A percentile compares a stretch with the other conserved stretches of the same genome.
phyloP scores from a whole-genome alignment of 2,329 filamentous ascomycete genomes.

The Diaporthe batatas region DNA sequence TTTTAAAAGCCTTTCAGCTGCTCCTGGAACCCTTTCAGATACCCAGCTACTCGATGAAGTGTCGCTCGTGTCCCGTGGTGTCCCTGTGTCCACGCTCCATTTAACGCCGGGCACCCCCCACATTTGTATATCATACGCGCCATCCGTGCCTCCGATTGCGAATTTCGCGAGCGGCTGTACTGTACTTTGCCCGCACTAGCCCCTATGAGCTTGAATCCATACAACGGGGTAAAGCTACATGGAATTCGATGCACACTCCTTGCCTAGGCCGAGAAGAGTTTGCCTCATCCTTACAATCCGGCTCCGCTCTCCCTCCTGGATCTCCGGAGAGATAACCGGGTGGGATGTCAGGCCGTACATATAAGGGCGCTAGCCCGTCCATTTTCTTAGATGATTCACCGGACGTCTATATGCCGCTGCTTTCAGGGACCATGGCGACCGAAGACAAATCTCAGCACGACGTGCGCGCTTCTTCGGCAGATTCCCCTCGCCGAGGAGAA shows the following conservation, averaged over 20 bases:
- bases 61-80: not conserved
- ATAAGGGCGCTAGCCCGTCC: constrained; percentile 21
- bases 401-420: constrained; percentile 34
- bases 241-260: constrained; percentile 24
- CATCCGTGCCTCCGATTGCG: constrained; percentile 34
- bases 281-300: constrained; percentile 28
- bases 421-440: constrained; percentile 37
- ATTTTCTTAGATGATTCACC: constrained; percentile 3
- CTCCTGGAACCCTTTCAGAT: not conserved
- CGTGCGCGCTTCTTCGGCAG: constrained; percentile 14
- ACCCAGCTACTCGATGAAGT: not conserved
- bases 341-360: constrained; percentile 13
- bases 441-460: constrained; percentile 36
- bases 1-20: constrained; percentile 1
- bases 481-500: constrained; percentile 14
- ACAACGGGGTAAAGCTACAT: constrained; percentile 22
- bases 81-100: not conserved
- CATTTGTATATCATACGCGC: constrained; percentile 15
- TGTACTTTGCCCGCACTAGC: constrained; percentile 20
- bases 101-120: constrained; percentile 14
- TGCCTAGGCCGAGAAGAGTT: constrained; percentile 29
- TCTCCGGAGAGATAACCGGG: constrained; percentile 16
- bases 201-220: constrained; percentile 8
- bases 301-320: constrained; percentile 19
- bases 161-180: constrained; percentile 8